A percentile compares a stretch with the other conserved stretches of the same genome.
Evolutionary conservation across 2,329 filamentous ascomycete genomes (phyloP).

Genomic region (Scopulariopsis brevicaulis): DNA sequence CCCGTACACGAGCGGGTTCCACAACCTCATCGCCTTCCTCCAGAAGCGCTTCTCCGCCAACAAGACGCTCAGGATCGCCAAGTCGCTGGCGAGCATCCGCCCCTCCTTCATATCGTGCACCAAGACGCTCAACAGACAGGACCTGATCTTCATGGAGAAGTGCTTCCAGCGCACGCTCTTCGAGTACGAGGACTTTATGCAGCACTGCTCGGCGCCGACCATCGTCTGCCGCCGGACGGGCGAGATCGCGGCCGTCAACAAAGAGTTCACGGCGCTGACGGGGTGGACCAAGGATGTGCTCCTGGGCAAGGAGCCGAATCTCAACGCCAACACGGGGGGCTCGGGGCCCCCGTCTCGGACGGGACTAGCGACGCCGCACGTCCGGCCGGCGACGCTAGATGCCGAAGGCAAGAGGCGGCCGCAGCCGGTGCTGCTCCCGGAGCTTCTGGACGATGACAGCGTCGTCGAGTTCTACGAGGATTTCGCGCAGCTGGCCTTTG

Average conservation of each 20-base stretch:
- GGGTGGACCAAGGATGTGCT: slow-evolving; percentile 89
- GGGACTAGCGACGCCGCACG: slow-evolving; percentile 38
- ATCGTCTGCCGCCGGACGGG: slow-evolving; percentile 87
- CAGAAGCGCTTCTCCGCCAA: slow-evolving; percentile 66
- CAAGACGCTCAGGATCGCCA: slow-evolving; percentile 73
- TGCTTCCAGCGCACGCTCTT: slow-evolving; percentile 87
- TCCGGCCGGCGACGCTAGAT: slow-evolving; percentile 31
- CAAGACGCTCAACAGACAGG: slow-evolving; percentile 75
- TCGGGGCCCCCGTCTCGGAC: slow-evolving; percentile 23
- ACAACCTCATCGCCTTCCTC: slow-evolving; percentile 72
- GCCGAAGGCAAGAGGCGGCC: slow-evolving; percentile 34
- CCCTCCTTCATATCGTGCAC: slow-evolving; percentile 90
- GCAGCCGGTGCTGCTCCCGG: slow-evolving; percentile 81
- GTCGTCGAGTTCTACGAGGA: slow-evolving; percentile 95
- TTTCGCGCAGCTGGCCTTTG: slow-evolving; percentile 85
- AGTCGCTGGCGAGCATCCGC: slow-evolving; percentile 78
- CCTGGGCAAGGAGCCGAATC: slow-evolving; percentile 75
- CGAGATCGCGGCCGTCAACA: slow-evolving; percentile 89
- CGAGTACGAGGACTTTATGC: slow-evolving; percentile 88
- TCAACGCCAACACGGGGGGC: slow-evolving; percentile 69
- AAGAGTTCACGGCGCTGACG: slow-evolving; percentile 92
- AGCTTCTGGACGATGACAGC: slow-evolving; percentile 85
- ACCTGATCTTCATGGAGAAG: slow-evolving; percentile 96
- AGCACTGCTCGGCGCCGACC: slow-evolving; percentile 78
- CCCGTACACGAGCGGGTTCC: slow-evolving; percentile 81